Evolutionary conservation across 1,284 basidiomycete genomes (phyloP).

Genomic region (Tremellales sp.): DNA sequence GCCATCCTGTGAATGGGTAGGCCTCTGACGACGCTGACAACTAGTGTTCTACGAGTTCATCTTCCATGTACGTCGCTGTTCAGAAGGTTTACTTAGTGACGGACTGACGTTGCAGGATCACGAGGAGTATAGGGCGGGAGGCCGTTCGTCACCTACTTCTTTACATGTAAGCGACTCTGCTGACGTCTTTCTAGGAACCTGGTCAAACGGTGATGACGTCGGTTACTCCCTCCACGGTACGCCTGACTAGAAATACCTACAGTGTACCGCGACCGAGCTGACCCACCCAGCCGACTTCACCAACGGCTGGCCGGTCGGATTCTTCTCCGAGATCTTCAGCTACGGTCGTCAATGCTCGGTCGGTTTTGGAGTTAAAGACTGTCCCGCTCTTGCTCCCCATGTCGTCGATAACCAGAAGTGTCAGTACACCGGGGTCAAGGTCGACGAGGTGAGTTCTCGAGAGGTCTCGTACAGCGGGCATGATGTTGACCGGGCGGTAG

Average conservation of each 20-base stretch:
- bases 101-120: slow-evolving; percentile 8
- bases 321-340: slow-evolving; percentile 13
- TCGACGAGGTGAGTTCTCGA: slow-evolving; percentile 15
- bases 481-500: neutral
- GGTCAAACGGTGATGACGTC: slow-evolving; percentile 15
- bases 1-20: neutral
- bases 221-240: slow-evolving; percentile 17
- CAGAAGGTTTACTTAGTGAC: neutral
- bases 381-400: slow-evolving; percentile 12
- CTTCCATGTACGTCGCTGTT: slow-evolving; percentile 8
- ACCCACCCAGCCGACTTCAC: slow-evolving; percentile 14
- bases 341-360: slow-evolving; percentile 12
- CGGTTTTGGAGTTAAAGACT: slow-evolving; percentile 15
- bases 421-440: slow-evolving; percentile 8
- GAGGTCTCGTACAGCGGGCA: neutral
- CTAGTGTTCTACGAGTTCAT: slow-evolving; percentile 32
- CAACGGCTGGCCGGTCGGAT: slow-evolving; percentile 15
- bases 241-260: neutral
- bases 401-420: slow-evolving; percentile 5
- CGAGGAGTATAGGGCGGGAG: slow-evolving; percentile 8
- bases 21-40: neutral
- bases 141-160: neutral
- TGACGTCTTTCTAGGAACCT: slow-evolving; percentile 3
- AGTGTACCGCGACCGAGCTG: neutral
- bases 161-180: neutral